Base-by-base conservation (phyloP, 306 rosid genomes). In the Cercis canadensis region DNA sequence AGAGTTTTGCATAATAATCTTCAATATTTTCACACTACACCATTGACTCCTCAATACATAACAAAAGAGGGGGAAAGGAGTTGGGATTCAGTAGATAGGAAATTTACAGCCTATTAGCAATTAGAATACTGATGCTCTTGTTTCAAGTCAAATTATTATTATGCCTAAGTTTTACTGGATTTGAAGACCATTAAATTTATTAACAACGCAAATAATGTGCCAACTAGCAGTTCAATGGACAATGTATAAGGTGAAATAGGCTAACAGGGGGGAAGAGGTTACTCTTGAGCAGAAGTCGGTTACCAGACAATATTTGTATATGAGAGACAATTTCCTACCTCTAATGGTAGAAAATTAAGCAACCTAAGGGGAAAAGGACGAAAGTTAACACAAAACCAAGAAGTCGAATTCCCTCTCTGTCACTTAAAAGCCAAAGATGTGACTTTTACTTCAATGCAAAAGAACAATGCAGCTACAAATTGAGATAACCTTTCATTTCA, bases 401-500 rank as follows among this genome's bases (percentile, higher is more conserved):
- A 43, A 29, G 21, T 57, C 44, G 12, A 46, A 9, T 49, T 54
- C 14, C 40, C 15, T 19, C 7, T 13, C 13, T 40, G 47, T 29
- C 54, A 4, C 21, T 24, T 19, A 14, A 16, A 60, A 19, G 44
- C n/a, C 75, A 54, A 14, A 67, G 43, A 7, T 37, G 9, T 37
- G 7, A 6, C n/a, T n/a, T n/a, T n/a, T n/a, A 41, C 46, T 41
- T 7, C 11, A 41, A 10, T 6, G 14, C 64, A 37, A 61, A 65
- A 34, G 5, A 59, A 10, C 4, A 52, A 18, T 43, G 43, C 37
- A 61, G 50, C 32, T 21, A 41, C 17, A 19, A 40, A 24, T 43
- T 52, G 39, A 4, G 6, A 53, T n/a, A n/a, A n/a, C n/a, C 37
- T 55, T 36, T 62, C 41, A 69, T 62, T 68, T 59, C 50, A 49